A percentile compares a stretch with the other conserved stretches of the same genome.
phyloP scores from a whole-genome alignment of 176 grass and related monocot species.

The Luzula sylvatica region DNA sequence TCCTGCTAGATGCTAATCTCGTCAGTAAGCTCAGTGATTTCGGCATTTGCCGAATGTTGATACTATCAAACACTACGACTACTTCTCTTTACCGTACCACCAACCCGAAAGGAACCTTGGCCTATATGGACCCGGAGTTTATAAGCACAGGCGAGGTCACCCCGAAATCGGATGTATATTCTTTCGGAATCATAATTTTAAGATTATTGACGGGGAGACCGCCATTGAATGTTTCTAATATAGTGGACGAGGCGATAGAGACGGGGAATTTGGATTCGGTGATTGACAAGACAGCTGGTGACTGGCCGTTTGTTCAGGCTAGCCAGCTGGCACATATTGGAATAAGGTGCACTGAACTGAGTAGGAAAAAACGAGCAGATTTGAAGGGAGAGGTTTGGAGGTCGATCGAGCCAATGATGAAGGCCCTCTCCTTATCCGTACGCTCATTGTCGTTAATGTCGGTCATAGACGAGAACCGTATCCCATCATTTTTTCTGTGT shows the following conservation, averaged over 20 bases:
- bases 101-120: conserved; percentile 28
- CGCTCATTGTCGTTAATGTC: not conserved
- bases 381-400: conserved; percentile 38
- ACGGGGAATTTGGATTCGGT: conserved; percentile 36
- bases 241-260: conserved; percentile 49
- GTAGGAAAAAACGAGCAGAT: conserved; percentile 35
- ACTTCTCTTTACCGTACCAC: conserved; percentile 28
- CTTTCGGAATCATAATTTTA: conserved; percentile 67
- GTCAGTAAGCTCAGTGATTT: conserved; percentile 64
- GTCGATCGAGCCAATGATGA: conserved; percentile 39
- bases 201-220: conserved; percentile 55
- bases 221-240: conserved; percentile 24
- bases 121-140: conserved; percentile 51
- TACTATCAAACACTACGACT: conserved; percentile 18
- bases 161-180: conserved; percentile 49
- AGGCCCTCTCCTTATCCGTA: conserved; percentile 19
- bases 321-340: conserved; percentile 61
- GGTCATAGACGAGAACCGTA: conserved; percentile 1
- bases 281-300: conserved; percentile 45
- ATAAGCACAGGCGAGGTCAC: conserved; percentile 39
- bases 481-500: conserved; percentile 60
- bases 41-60: conserved; percentile 30
- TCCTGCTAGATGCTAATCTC: conserved; percentile 63
- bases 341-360: conserved; percentile 38
- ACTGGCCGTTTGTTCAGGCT: conserved; percentile 67